These are phyloP conservation scores for Leptographium galeiforme DNA, from an alignment of 2,329 filamentous ascomycete species.

Conservation along the genomic window DNA sequence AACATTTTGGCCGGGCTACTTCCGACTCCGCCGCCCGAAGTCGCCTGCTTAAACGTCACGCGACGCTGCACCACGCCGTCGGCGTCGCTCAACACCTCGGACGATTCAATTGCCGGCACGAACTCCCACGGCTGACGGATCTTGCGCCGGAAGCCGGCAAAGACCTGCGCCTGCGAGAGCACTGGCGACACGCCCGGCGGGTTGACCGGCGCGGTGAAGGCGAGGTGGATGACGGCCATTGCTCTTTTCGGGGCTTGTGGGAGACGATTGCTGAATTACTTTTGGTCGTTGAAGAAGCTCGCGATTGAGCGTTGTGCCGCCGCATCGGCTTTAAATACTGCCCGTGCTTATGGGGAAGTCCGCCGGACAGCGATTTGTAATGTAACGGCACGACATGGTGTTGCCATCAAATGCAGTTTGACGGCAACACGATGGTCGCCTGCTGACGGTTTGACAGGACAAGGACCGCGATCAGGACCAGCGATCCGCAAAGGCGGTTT, in stretches of 20 bases:
- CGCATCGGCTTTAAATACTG: not conserved
- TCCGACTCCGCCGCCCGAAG: not conserved
- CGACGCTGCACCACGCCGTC: conserved; percentile 8
- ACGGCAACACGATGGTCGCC: not conserved
- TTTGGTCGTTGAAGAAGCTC: too few species aligned
- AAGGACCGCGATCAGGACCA: too few species aligned
- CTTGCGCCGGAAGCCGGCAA: conserved; percentile 21
- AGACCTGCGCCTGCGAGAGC: conserved; percentile 18
- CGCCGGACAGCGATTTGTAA: not conserved
- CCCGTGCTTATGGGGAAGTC: not conserved
- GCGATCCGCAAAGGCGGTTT: too few species aligned
- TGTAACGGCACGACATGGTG: not conserved
- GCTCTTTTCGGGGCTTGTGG: too few species aligned
- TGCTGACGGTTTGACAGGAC: too few species aligned
- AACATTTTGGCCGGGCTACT: conserved; percentile 6
- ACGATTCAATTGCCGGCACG: conserved; percentile 18
- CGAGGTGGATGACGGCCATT: conserved; percentile 18
- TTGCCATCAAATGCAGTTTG: not conserved
- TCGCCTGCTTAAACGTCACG: conserved; percentile 7
- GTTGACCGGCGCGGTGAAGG: conserved; percentile 21
- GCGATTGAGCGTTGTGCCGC: not conserved
- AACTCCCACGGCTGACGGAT: conserved; percentile 20
- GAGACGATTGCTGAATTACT: too few species aligned
- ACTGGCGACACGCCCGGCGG: conserved; percentile 14
- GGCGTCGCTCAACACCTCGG: conserved; percentile 16